Percentiles rank a stretch among this genome's conserved stretches.
Evolutionary conservation across 192 early-diverging fungal genomes (phyloP).

Genomic region (Powellomyces hirtus): DNA sequence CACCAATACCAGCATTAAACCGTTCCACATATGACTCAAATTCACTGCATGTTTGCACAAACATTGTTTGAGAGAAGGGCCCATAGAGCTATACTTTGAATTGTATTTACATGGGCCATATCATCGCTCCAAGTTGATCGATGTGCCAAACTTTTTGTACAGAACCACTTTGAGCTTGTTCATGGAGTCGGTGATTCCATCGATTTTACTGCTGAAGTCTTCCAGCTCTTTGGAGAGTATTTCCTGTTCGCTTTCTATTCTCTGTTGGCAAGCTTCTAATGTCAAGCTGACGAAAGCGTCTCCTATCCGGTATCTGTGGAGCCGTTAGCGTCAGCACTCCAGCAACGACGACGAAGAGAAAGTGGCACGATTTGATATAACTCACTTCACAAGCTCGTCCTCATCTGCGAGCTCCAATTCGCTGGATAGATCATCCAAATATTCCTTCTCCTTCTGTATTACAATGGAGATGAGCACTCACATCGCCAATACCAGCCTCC

Average conservation of each 20-base stretch:
- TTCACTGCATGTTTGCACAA: no score
- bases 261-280: conserved; percentile 69
- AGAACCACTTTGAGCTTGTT: conserved; percentile 78
- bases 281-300: conserved; percentile 79
- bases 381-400: conserved; percentile 78
- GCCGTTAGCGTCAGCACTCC: neutral
- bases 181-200: conserved; percentile 65
- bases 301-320: conserved; percentile 80
- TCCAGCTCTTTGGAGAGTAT: conserved; percentile 62
- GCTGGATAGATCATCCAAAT: conserved; percentile 85
- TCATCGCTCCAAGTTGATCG: conserved; percentile 86
- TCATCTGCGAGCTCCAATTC: conserved; percentile 94
- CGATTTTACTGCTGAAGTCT: conserved; percentile 62
- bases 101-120: no score
- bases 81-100: no score
- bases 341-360: no score
- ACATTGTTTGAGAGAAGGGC: no score
- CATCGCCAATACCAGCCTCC: no score
- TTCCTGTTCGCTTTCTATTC: conserved; percentile 64
- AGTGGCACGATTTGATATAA: conserved; percentile 45
- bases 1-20: no score
- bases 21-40: no score
- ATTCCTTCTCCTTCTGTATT: conserved; percentile 82
- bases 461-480: no score
- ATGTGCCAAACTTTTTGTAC: conserved; percentile 90